Base-by-base conservation (phyloP, 192 early-diverging fungal species). In the Diversispora epigaea region DNA sequence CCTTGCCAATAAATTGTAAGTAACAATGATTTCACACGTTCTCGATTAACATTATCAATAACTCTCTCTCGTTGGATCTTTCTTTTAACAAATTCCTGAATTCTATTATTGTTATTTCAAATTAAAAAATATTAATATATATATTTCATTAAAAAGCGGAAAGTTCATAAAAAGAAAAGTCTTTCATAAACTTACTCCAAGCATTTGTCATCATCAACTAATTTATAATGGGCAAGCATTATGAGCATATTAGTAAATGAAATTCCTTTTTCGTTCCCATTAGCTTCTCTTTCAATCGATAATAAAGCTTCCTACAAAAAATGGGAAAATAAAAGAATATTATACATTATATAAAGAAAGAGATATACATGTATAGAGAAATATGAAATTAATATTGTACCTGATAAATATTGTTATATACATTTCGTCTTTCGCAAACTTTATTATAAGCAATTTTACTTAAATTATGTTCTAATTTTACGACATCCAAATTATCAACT, bases 211-310 rank as follows among this genome's bases (percentile, higher is more conserved):
- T 85, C 83, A 68, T 85, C 81, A 65, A 86, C 83, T 32, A 88
- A 62, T 71, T 86, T 86, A 78, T 82, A 79, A 61, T 88, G 85
- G 9, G 85, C 87, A 56, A 88, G 65, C 73, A 84, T 83, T 52
- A 81, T 77, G 41, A 88, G 77, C 87, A 88, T 86, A 49, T 84
- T 83, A 43, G 81, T 82, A 66, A 86, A 88, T 41, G 80, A 81
- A 6, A 84, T 77, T 7, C 80, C 80, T n/a, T 57, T 76, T 45
- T 68, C 75, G 17, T 76, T 76, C 4, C 45, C 75, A 43, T 45
- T 55, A 22, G 41, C 17, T 43, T 65, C 64, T 46, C n/a, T 76
- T 68, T 65, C 75, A 49, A 68, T 41, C 0, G 75, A 56, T n/a
- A 68, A 50, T 15, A 74, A 57, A 39, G 72, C 72, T 62, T 74